These are phyloP conservation scores for Exophiala phaeomuriformis DNA, from an alignment of 2,329 filamentous ascomycete species.

Conservation along the genomic window DNA sequence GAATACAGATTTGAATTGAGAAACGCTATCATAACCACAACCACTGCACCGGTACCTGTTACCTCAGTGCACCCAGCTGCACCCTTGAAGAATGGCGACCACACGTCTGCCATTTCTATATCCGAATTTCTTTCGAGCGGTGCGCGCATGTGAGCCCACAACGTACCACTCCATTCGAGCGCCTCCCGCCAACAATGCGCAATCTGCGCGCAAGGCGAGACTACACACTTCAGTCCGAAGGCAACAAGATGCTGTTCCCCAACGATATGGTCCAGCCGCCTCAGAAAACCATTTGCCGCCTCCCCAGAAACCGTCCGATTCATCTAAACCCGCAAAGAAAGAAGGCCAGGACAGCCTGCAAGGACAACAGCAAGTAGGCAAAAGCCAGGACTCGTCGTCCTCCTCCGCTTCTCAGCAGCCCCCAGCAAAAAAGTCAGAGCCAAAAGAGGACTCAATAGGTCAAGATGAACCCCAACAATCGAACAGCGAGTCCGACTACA, in stretches of 20 bases:
- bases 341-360: slow-evolving; percentile 1
- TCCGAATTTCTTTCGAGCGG: slow-evolving; percentile 56
- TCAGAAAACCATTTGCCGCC: slow-evolving; percentile 36
- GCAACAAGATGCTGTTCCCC: slow-evolving; percentile 37
- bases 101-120: slow-evolving; percentile 61
- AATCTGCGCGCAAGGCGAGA: slow-evolving; percentile 27
- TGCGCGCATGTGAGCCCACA: slow-evolving; percentile 43
- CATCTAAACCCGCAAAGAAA: slow-evolving; percentile 12
- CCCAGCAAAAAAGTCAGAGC: neutral
- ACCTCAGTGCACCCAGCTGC: neutral
- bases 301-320: slow-evolving; percentile 30
- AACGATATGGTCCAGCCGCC: slow-evolving; percentile 42
- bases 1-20: neutral
- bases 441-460: slow-evolving; percentile 12
- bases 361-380: slow-evolving; percentile 1
- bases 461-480: slow-evolving; percentile 22
- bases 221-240: slow-evolving; percentile 35
- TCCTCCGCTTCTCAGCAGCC: neutral
- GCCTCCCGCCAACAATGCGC: slow-evolving; percentile 24
- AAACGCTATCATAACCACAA: no score
- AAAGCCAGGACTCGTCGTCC: neutral
- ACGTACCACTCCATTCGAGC: slow-evolving; percentile 40
- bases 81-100: slow-evolving; percentile 47
- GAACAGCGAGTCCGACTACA: slow-evolving; percentile 17
- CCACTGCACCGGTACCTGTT: neutral